A percentile compares a stretch with the other conserved stretches of the same genome.
Conservation (phyloP, 768 basidiomycete genomes). For the Podaxis sp. region DNA sequence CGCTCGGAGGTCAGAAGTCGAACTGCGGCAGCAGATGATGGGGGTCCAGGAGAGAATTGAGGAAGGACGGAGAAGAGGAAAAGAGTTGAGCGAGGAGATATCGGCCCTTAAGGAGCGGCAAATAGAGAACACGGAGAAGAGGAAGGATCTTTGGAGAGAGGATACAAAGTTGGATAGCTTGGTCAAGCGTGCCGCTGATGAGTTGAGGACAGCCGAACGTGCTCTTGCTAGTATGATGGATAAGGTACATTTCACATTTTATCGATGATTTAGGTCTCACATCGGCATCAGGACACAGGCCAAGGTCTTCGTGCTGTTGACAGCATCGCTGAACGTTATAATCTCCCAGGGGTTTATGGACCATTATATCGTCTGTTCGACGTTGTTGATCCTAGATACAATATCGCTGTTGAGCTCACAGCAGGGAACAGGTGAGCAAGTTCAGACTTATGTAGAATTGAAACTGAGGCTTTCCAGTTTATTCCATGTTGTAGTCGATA, state of each 20-base stretch:
- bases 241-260: constrained; percentile 53
- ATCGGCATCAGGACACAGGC: constrained; percentile 73
- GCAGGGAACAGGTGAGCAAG: constrained; percentile 83
- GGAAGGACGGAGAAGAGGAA: constrained; percentile 58
- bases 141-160: constrained; percentile 95
- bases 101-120: constrained; percentile 64
- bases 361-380: constrained; percentile 94
- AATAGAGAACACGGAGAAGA: constrained; percentile 67
- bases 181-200: constrained; percentile 74
- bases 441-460: background rate
- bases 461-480: constrained; percentile 49
- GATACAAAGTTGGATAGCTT: constrained; percentile 85
- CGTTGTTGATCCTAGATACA: constrained; percentile 84
- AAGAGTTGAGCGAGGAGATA: constrained; percentile 62
- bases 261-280: background rate
- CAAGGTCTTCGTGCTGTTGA: constrained; percentile 86
- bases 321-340: constrained; percentile 73
- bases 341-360: constrained; percentile 85
- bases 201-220: constrained; percentile 80
- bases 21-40: constrained; percentile 60
- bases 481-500: constrained; percentile 97
- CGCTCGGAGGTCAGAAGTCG: constrained; percentile 46
- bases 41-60: constrained; percentile 60
- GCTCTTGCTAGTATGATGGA: constrained; percentile 91
- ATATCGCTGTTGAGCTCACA: constrained; percentile 90